phyloP scores from a whole-genome alignment of 768 basidiomycete genomes.

The Antrodiella citrinella region DNA sequence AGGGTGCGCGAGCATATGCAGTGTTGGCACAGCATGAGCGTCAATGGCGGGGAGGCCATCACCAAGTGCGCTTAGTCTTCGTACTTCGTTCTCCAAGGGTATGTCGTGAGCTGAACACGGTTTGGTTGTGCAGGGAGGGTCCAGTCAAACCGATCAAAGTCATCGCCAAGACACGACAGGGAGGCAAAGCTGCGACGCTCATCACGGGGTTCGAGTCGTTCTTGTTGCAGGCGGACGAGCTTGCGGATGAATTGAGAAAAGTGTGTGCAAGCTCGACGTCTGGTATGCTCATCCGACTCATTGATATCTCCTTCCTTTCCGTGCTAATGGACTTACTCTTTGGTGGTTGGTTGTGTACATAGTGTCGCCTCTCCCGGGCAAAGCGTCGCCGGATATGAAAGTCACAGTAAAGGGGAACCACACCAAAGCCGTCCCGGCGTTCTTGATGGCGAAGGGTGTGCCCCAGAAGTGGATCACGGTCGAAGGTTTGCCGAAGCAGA shows the following conservation, averaged over 20 bases:
- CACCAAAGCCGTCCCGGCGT: conserved; percentile 51
- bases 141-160: conserved; percentile 62
- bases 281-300: conserved; percentile 33
- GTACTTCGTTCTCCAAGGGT: no score
- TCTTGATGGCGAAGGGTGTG: conserved; percentile 61
- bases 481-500: conserved; percentile 31
- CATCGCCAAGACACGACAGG: conserved; percentile 62
- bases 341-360: not conserved
- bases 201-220: conserved; percentile 79
- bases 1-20: conserved; percentile 64
- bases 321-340: not conserved
- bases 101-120: not conserved
- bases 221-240: conserved; percentile 54
- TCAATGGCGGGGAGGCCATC: conserved; percentile 46
- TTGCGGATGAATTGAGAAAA: conserved; percentile 73
- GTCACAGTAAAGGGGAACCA: conserved; percentile 87
- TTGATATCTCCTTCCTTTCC: no score
- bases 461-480: conserved; percentile 76
- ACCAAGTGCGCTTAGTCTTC: conserved; percentile 48
- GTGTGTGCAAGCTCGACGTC: conserved; percentile 75
- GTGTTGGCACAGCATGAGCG: conserved; percentile 57
- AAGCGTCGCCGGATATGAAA: conserved; percentile 47
- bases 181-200: conserved; percentile 69
- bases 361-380: conserved; percentile 60
- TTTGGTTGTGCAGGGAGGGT: conserved; percentile 64